Percentiles rank a stretch among this genome's conserved stretches.
phyloP scores from a whole-genome alignment of 176 grass and related monocot species.

The Aegilops umbellulata region DNA sequence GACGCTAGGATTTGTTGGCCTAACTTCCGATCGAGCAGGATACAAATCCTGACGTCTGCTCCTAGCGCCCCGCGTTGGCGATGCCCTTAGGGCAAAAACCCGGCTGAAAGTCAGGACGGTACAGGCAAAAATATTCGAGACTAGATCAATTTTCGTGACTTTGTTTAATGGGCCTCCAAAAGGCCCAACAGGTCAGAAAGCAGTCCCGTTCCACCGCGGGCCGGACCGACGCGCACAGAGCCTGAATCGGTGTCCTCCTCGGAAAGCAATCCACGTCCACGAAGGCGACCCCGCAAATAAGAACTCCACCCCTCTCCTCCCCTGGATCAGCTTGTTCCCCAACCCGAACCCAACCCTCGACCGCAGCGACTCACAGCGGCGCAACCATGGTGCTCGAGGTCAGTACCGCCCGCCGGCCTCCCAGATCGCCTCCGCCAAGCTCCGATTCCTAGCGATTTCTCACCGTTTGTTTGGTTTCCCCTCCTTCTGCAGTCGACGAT shows the following conservation, averaged over 20 bases:
- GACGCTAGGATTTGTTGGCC: no score
- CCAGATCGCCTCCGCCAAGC: not conserved
- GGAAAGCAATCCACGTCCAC: conserved; percentile 11
- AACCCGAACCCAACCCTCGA: conserved; percentile 18
- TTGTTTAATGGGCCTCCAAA: not conserved
- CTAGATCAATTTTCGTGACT: no score
- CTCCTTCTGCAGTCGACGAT: conserved; percentile 73
- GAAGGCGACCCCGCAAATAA: not conserved
- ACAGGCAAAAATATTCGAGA: no score
- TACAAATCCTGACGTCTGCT: no score
- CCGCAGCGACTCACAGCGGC: conserved; percentile 26
- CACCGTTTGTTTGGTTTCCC: conserved; percentile 11
- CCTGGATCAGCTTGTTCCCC: conserved; percentile 23
- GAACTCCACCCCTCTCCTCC: not conserved
- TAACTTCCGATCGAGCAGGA: no score
- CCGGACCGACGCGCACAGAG: not conserved
- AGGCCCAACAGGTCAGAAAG: not conserved
- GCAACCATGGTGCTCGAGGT: conserved; percentile 96
- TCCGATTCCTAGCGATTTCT: not conserved
- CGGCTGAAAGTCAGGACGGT: no score
- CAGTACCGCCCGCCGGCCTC: not conserved
- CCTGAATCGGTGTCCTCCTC: not conserved
- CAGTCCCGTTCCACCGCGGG: not conserved
- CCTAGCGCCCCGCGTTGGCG: no score
- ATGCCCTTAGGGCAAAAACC: no score